phyloP scores from a whole-genome alignment of 1,139 yeast species.

The Sugiyamaella grinbergsii region DNA sequence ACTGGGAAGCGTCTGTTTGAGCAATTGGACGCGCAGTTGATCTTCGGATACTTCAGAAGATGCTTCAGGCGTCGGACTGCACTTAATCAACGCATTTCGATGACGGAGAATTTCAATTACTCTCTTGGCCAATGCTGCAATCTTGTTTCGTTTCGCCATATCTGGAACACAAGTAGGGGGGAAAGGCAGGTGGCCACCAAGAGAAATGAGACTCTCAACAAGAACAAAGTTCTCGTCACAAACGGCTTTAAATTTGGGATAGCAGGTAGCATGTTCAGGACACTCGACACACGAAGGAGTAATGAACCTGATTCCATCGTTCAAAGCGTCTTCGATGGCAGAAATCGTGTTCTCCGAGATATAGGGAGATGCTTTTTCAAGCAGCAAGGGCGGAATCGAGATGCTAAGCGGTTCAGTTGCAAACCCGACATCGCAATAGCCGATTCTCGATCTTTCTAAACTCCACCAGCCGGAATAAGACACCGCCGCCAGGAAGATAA shows the following conservation, averaged over 20 bases:
- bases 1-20: constrained; percentile 35
- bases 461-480: constrained; percentile 39
- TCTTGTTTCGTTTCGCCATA: constrained; percentile 66
- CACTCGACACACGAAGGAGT: constrained; percentile 75
- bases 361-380: constrained; percentile 16
- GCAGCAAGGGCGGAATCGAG: not conserved
- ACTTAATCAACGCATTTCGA: constrained; percentile 66
- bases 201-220: constrained; percentile 56
- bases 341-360: constrained; percentile 20
- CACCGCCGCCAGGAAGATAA: constrained; percentile 25
- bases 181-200: constrained; percentile 61
- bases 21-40: constrained; percentile 36
- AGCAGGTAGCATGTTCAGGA: constrained; percentile 81
- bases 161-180: constrained; percentile 74
- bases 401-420: constrained; percentile 6
- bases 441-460: constrained; percentile 37
- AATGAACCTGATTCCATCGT: constrained; percentile 33
- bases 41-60: constrained; percentile 35
- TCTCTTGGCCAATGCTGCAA: constrained; percentile 66
- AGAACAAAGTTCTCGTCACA: constrained; percentile 72
- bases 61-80: constrained; percentile 54
- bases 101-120: constrained; percentile 67
- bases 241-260: constrained; percentile 55
- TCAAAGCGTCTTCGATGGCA: constrained; percentile 16
- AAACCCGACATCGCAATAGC: constrained; percentile 44